These are phyloP conservation scores for Trichosanthes truncata DNA, from an alignment of 306 rosid genomes.

Conservation along the genomic window DNA sequence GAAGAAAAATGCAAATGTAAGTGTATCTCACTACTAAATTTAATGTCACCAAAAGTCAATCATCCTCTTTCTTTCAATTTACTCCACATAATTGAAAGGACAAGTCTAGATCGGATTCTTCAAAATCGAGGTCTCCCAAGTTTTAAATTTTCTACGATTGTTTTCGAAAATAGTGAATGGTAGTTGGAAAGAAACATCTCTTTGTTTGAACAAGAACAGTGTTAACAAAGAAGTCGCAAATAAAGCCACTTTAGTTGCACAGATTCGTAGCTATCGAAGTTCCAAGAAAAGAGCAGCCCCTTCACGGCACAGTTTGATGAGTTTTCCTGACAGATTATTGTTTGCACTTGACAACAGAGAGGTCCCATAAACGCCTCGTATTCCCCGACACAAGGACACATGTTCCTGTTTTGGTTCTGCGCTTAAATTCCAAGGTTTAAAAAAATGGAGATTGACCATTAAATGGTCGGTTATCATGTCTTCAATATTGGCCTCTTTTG, in stretches of 20 bases:
- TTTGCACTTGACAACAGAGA: conserved; percentile 15
- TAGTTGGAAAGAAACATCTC: background rate
- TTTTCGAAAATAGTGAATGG: background rate
- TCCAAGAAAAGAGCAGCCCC: background rate
- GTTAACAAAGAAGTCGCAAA: background rate
- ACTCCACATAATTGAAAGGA: background rate
- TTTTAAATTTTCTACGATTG: background rate
- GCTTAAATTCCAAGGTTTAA: background rate
- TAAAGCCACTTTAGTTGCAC: conserved; percentile 1
- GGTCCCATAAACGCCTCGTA: conserved; percentile 12
- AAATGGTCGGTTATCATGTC: no score
- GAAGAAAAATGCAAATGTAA: background rate
- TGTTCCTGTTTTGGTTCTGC: background rate
- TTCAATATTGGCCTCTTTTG: background rate
- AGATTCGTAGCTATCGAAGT: background rate
- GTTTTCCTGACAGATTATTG: conserved; percentile 1
- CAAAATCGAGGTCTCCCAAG: background rate
- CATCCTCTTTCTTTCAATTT: no score
- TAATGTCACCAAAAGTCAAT: background rate
- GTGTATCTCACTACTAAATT: background rate
- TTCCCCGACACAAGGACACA: background rate
- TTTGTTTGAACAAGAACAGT: background rate
- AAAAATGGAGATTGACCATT: background rate
- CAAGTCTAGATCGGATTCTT: background rate
- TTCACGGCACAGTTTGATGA: background rate